A percentile compares a stretch with the other conserved stretches of the same genome.
Conservation (phyloP, 495 filamentous ascomycete genomes). For the Tricharina praecox region DNA sequence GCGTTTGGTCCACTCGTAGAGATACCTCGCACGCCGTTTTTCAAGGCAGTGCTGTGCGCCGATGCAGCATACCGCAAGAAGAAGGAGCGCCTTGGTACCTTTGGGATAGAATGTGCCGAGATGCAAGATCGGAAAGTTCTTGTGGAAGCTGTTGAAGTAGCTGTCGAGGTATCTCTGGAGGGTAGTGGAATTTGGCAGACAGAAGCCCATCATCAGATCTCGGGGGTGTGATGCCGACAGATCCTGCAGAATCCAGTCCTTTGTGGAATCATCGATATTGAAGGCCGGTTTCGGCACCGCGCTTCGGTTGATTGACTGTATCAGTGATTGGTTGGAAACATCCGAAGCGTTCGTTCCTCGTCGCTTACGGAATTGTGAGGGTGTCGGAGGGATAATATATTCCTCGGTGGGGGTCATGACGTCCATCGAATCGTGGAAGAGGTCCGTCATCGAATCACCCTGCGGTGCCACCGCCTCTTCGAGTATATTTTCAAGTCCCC, state of each 20-base stretch:
- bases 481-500: not conserved
- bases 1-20: constrained; percentile 9
- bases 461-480: not conserved
- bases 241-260: not conserved
- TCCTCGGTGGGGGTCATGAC: constrained; percentile 37
- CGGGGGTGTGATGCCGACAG: not conserved
- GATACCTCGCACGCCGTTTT: constrained; percentile 6
- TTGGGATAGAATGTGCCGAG: not conserved
- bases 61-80: constrained; percentile 6
- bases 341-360: not conserved
- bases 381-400: constrained; percentile 47
- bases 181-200: not conserved
- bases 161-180: constrained; percentile 5
- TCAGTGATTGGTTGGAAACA: not conserved
- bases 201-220: constrained; percentile 2
- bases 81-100: not conserved
- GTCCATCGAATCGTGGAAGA: not conserved
- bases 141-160: constrained; percentile 6
- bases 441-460: not conserved
- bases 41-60: constrained; percentile 8
- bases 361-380: constrained; percentile 46
- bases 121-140: constrained; percentile 4
- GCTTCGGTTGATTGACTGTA: not conserved
- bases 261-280: constrained; percentile 1
- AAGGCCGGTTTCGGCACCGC: not conserved